These are phyloP conservation scores for Boeremia exigua DNA, from an alignment of 2,329 filamentous ascomycete genomes.

Conservation along the genomic window DNA sequence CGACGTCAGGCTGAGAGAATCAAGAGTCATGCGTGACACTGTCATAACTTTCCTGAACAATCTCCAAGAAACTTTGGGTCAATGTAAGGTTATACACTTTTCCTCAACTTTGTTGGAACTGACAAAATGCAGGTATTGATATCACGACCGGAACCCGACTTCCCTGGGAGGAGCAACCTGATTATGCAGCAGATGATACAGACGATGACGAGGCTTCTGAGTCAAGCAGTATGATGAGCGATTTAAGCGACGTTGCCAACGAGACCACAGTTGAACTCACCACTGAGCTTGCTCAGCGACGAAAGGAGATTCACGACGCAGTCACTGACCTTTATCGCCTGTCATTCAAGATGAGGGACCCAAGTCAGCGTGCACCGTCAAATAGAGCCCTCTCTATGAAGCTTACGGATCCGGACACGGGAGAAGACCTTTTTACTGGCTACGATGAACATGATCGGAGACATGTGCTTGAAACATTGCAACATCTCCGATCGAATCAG, in stretches of 20 bases:
- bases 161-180: not conserved
- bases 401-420: not conserved
- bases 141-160: not conserved
- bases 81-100: not conserved
- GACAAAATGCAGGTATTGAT: not conserved
- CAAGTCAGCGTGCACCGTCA: not conserved
- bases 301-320: not conserved
- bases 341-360: not conserved
- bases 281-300: not conserved
- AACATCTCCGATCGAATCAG: not conserved
- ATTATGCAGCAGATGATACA: no score
- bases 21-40: not conserved
- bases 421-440: not conserved
- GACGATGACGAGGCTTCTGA: no score
- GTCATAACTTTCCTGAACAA: not conserved
- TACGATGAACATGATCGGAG: not conserved
- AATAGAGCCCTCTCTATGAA: not conserved
- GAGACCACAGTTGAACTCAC: not conserved
- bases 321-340: not conserved
- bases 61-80: not conserved
- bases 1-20: not conserved
- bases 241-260: no score
- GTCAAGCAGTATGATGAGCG: no score
- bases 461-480: not conserved
- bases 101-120: no score